Conservation (phyloP, 2,329 filamentous ascomycete species). For the Exserohilum rostratum region DNA sequence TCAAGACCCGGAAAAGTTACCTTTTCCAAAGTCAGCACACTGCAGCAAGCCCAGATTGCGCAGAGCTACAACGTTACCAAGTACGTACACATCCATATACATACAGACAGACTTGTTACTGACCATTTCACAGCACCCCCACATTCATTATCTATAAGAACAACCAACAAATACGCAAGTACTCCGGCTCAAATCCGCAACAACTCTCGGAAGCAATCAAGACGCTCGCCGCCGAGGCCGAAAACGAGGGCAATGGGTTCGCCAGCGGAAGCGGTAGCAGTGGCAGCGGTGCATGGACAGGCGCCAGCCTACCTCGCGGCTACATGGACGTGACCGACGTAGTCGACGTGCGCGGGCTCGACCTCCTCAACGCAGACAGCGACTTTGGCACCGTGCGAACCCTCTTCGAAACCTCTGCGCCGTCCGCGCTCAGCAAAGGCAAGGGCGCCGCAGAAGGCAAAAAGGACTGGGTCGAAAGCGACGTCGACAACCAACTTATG, state of each 20-base stretch:
- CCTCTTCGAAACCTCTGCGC: conserved; percentile 74
- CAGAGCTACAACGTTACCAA: conserved; percentile 73
- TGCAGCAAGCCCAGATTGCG: conserved; percentile 75
- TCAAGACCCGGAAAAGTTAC: conserved; percentile 75
- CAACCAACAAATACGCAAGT: conserved; percentile 69
- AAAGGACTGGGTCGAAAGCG: conserved; percentile 90
- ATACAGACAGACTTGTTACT: conserved; percentile 9
- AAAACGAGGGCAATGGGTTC: conserved; percentile 53
- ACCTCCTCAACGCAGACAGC: conserved; percentile 85
- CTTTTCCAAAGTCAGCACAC: conserved; percentile 87
- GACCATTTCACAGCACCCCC: conserved; percentile 64
- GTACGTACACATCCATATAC: conserved; percentile 48
- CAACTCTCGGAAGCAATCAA: conserved; percentile 74
- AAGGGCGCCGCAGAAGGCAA: conserved; percentile 59
- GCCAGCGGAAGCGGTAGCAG: conserved; percentile 48
- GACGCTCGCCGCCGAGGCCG: conserved; percentile 71
- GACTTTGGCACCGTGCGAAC: conserved; percentile 74
- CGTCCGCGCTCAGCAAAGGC: conserved; percentile 61
- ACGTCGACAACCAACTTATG: conserved; percentile 96
- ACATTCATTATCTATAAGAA: conserved; percentile 86
- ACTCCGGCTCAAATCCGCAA: conserved; percentile 74
- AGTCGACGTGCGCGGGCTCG: conserved; percentile 78
- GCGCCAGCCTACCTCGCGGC: conserved; percentile 75
- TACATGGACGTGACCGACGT: conserved; percentile 84
- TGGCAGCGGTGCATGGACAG: conserved; percentile 68